Evolutionary conservation across 75 land plant genomes (phyloP), one percentile per base, ranked within the genome.

Genomic region (Chamaecyparis obtusa): DNA sequence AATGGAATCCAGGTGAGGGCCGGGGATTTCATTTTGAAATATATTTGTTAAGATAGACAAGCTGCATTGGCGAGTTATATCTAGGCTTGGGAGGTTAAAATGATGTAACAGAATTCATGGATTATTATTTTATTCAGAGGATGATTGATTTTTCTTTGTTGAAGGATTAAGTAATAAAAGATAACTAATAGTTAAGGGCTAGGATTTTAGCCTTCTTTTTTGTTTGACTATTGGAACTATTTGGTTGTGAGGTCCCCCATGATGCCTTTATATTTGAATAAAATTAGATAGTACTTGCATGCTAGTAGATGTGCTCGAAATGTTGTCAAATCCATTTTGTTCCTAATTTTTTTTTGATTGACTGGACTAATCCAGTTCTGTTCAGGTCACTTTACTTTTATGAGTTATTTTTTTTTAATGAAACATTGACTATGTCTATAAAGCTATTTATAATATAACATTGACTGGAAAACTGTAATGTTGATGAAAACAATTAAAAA

Each of bases 1-100:
- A 90, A 95, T 86, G 99, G 99, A 15, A 90, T 90, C 84, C 99
- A 98, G 93, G 99, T 92, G 35, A 74, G 55, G 44, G 37, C 75
- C 17, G 56, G 21, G 35, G 54, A 35, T 84, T 55, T 51, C 8
- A 49, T 49, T 49, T 44, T 46, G 35, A 33, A 15, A n/a, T 84
- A 33, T 84, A 0, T 49, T 51, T 16, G n/a, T 46, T 46, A 0
- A 81, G 15, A 81, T 43, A 81, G 27, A 24, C 43, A 21, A 27
- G 9, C 11, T 24, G 83, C 83, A 35, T 44, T 43, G 21, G 27
- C 39, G 37, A 77, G 8, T 77, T 75, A 19, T 75, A 37, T 37
- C 43, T 77, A 17, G 21, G 39, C 21, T 43, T 44, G 48, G 9
- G 48, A 80, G 24, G 49, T 21, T 41, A 21, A 44, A 41, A 27